Conservation (phyloP, 345 rosid species). For the Excoecaria cochinchinensis region DNA sequence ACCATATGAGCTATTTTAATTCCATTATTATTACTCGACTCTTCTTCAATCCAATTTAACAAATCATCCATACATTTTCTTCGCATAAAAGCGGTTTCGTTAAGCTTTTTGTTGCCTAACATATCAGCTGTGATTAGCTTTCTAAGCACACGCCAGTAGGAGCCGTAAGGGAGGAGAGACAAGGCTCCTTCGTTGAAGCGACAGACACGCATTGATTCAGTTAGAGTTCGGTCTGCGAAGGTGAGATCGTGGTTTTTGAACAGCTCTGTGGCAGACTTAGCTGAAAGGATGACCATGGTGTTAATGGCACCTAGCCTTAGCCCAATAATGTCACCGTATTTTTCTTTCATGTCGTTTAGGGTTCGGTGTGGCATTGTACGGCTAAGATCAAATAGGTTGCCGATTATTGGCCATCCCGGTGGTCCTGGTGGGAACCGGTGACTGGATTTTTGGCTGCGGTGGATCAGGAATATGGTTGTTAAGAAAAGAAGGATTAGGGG, state of each 20-base stretch:
- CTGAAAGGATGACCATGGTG: constrained; percentile 48
- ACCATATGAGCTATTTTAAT: constrained; percentile 39
- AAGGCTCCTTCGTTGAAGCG: constrained; percentile 42
- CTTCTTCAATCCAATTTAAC: constrained; percentile 49
- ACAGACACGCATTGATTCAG: neutral
- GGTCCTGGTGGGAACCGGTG: neutral
- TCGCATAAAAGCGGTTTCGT: constrained; percentile 35
- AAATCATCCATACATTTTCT: constrained; percentile 45
- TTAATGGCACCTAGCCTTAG: constrained; percentile 45
- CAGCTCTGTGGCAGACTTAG: constrained; percentile 42
- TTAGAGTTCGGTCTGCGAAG: constrained; percentile 40
- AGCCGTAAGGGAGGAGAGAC: constrained; percentile 50
- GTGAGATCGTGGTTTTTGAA: constrained; percentile 59
- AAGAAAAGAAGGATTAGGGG: neutral
- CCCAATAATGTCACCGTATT: constrained; percentile 45
- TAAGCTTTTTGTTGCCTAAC: constrained; percentile 41
- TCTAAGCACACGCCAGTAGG: constrained; percentile 51
- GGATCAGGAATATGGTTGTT: neutral
- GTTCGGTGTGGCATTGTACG: constrained; percentile 31
- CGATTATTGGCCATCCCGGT: constrained; percentile 3
- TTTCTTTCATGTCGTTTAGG: constrained; percentile 28
- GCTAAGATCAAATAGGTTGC: neutral
- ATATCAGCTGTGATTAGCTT: constrained; percentile 48
- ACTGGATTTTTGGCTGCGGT: neutral
- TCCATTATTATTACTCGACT: constrained; percentile 2